Evolutionary conservation across 2,329 filamentous ascomycete species (phyloP).

Genomic region (Cladosporium sp.): DNA sequence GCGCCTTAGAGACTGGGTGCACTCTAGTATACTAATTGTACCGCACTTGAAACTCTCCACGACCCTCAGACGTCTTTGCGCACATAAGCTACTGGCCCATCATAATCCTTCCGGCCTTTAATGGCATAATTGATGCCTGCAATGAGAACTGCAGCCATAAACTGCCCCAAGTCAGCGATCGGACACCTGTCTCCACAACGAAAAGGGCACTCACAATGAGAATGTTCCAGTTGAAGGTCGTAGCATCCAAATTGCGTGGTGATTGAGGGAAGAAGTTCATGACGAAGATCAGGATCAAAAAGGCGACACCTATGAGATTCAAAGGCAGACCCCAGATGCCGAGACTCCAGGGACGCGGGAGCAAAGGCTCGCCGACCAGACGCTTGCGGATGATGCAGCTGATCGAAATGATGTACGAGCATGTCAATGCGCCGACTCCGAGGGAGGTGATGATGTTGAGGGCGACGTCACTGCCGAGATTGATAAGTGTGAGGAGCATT

Average conservation of each 20-base stretch:
- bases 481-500: slow-evolving; percentile 22
- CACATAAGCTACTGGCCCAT: slow-evolving; percentile 17
- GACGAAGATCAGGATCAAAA: slow-evolving; percentile 34
- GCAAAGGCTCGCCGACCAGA: slow-evolving; percentile 29
- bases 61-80: slow-evolving; percentile 12
- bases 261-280: slow-evolving; percentile 34
- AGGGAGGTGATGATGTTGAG: slow-evolving; percentile 37
- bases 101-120: slow-evolving; percentile 16
- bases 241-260: slow-evolving; percentile 27
- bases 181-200: not conserved
- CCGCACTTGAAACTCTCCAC: no score
- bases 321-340: slow-evolving; percentile 34
- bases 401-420: slow-evolving; percentile 36
- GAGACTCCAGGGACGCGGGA: slow-evolving; percentile 34
- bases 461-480: slow-evolving; percentile 21
- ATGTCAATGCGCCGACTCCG: slow-evolving; percentile 33
- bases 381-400: slow-evolving; percentile 33
- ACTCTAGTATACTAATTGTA: no score
- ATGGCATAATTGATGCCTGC: slow-evolving; percentile 15
- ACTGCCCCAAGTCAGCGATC: not conserved
- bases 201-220: slow-evolving; percentile 1
- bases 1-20: no score
- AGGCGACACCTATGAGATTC: slow-evolving; percentile 33
- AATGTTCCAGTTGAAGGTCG: slow-evolving; percentile 42
- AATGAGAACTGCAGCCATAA: slow-evolving; percentile 15